A percentile compares a stretch with the other conserved stretches of the same genome.
Conservation (phyloP, 495 filamentous ascomycete genomes). For the Hypoxylon subgilvum region DNA sequence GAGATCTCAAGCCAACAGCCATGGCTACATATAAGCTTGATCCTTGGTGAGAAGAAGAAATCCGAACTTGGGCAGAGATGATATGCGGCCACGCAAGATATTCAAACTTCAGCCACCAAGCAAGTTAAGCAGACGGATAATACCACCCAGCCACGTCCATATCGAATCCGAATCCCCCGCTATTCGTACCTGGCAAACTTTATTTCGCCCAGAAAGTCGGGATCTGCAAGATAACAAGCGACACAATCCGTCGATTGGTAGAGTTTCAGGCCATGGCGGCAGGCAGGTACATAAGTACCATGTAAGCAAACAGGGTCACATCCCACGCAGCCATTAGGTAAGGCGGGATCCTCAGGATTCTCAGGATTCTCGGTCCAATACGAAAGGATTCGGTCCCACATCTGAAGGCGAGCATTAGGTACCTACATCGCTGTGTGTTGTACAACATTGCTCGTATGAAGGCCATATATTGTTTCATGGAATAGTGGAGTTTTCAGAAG, state of each 20-base stretch:
- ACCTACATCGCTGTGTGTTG: background rate
- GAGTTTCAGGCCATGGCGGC: background rate
- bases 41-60: background rate
- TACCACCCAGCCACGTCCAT: too few species aligned
- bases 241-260: too few species aligned
- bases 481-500: too few species aligned
- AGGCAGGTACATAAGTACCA: too few species aligned
- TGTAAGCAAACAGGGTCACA: too few species aligned
- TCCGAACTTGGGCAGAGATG: background rate
- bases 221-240: constrained; percentile 23
- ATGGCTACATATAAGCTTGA: background rate
- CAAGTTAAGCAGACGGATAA: background rate
- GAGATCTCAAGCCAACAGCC: constrained; percentile 29
- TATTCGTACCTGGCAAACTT: background rate
- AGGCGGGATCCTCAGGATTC: too few species aligned
- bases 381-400: background rate
- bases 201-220: background rate
- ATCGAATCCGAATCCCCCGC: constrained; percentile 2
- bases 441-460: too few species aligned
- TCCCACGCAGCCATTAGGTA: too few species aligned
- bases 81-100: constrained; percentile 1
- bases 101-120: constrained; percentile 15
- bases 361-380: too few species aligned
- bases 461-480: too few species aligned
- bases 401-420: background rate